phyloP scores from a whole-genome alignment of 306 rosid species.

The Pyrus bretschneideri region DNA sequence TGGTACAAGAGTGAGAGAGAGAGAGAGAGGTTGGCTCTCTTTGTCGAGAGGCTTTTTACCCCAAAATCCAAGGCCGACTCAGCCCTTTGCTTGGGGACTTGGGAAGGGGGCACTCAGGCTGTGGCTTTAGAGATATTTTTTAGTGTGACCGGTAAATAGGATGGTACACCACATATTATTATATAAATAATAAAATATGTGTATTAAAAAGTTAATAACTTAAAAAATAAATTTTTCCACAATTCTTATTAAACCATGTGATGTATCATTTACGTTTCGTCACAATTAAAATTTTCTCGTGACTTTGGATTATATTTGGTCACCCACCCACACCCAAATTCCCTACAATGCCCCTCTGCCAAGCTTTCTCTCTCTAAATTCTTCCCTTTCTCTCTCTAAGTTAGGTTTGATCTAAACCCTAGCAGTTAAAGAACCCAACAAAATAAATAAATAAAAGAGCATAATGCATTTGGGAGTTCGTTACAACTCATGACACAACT shows the following conservation, averaged over 20 bases:
- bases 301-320: slow-evolving; percentile 34
- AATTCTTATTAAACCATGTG: too few species aligned
- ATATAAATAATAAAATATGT: too few species aligned
- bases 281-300: too few species aligned
- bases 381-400: slow-evolving; percentile 17
- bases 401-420: slow-evolving; percentile 26
- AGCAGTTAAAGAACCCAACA: background rate
- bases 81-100: slow-evolving; percentile 51
- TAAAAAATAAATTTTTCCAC: too few species aligned
- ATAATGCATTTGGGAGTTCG: slow-evolving; percentile 6
- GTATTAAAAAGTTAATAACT: too few species aligned
- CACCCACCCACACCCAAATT: slow-evolving; percentile 38
- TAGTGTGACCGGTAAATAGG: accelerated
- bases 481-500: background rate
- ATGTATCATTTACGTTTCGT: accelerated
- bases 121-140: background rate
- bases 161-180: accelerated
- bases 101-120: slow-evolving; percentile 11
- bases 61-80: slow-evolving; percentile 61
- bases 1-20: slow-evolving; percentile 4
- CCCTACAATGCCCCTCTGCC: background rate
- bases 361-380: slow-evolving; percentile 12
- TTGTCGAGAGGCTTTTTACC: slow-evolving; percentile 43
- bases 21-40: slow-evolving; percentile 14
- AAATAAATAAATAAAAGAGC: slow-evolving; percentile 14